Evolutionary conservation across 345 rosid genomes (phyloP).

Genomic region (Eucalyptus marginata): DNA sequence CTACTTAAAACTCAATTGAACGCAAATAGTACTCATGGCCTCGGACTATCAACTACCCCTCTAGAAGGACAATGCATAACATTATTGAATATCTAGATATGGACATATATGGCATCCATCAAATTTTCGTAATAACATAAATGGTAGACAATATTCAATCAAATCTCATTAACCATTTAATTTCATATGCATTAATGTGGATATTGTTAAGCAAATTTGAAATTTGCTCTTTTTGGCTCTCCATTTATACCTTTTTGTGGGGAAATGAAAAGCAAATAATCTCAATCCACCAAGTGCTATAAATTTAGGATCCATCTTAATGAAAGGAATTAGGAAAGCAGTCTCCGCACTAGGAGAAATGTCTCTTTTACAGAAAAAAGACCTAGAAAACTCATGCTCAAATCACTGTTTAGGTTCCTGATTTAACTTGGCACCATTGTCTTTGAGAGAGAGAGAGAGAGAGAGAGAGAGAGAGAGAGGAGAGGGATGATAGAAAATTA

Average conservation of each 20-base stretch:
- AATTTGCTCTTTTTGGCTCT: neutral
- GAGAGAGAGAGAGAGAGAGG: neutral
- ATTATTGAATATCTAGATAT: neutral
- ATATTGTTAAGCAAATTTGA: neutral
- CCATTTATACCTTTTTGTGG: neutral
- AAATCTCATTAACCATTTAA: neutral
- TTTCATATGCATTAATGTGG: neutral
- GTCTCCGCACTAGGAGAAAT: constrained; percentile 27
- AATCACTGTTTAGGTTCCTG: neutral
- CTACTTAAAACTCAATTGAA: neutral
- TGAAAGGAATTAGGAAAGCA: constrained; percentile 18
- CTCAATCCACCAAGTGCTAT: neutral
- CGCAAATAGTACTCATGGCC: neutral
- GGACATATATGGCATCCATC: neutral
- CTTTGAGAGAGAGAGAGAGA: neutral
- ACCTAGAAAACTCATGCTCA: neutral
- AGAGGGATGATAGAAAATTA: neutral
- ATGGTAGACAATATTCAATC: neutral
- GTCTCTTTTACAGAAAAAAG: constrained; percentile 20
- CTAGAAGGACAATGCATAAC: neutral
- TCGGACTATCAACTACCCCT: neutral
- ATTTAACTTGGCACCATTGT: constrained; percentile 39
- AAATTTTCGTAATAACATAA: neutral
- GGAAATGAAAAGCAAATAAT: neutral
- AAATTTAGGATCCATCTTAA: neutral